phyloP scores from a whole-genome alignment of 75 land plant genomes.

The Selaginella moellendorffii region DNA sequence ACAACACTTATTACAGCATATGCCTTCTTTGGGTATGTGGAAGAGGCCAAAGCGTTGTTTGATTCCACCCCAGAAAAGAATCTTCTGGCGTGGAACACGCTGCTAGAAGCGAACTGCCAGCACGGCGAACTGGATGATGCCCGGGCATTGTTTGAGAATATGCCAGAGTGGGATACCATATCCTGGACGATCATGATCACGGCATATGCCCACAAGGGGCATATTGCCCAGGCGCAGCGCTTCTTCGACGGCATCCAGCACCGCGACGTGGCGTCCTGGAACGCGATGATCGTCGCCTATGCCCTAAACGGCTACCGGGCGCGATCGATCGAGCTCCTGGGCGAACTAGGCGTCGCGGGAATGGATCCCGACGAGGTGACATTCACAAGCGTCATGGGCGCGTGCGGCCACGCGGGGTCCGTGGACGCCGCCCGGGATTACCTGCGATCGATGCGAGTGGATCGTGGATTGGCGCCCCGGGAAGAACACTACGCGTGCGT shows the following conservation, averaged over 20 bases:
- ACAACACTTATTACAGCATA: too few relatives aligned
- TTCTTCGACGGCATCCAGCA: too few relatives aligned
- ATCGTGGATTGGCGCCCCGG: constrained; percentile 14
- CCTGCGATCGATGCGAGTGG: constrained; percentile 18
- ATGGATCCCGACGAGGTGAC: constrained; percentile 20
- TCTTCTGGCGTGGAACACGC: neutral
- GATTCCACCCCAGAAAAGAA: neutral
- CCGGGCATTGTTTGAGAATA: neutral
- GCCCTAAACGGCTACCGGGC: constrained; percentile 11
- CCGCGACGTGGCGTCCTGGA: constrained; percentile 26
- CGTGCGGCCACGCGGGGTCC: constrained; percentile 14
- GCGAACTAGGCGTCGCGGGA: constrained; percentile 11
- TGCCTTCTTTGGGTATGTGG: too few relatives aligned
- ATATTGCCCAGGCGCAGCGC: too few relatives aligned
- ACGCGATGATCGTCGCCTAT: constrained; percentile 30
- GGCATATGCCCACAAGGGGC: neutral
- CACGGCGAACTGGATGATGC: neutral
- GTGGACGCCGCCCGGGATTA: constrained; percentile 12
- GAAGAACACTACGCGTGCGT: constrained; percentile 19
- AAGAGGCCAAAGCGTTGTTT: neutral
- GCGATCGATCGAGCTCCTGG: constrained; percentile 13
- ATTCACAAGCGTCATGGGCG: constrained; percentile 16
- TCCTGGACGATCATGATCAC: neutral
- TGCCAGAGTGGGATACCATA: neutral
- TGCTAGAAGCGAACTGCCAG: neutral